phyloP scores from a whole-genome alignment of 768 basidiomycete genomes.

The Ephemerocybe angulata region DNA sequence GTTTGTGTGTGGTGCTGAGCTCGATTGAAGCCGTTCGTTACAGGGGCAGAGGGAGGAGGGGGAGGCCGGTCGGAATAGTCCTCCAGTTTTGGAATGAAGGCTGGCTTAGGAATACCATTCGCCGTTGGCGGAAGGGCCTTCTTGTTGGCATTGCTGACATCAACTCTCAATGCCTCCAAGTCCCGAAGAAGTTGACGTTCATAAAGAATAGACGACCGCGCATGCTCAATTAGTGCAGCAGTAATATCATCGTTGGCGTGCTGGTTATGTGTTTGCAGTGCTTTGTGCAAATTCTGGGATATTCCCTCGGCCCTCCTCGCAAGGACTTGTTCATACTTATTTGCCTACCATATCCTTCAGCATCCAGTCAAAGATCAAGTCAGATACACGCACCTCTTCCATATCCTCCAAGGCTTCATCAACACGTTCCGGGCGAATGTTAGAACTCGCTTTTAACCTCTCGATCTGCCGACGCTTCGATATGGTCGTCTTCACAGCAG shows the following conservation, averaged over 20 bases:
- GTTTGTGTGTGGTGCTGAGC: constrained; percentile 21
- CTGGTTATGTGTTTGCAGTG: constrained; percentile 79
- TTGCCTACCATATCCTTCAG: constrained; percentile 53
- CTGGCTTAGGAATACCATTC: constrained; percentile 57
- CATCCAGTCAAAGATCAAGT: constrained; percentile 7
- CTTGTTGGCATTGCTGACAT: constrained; percentile 66
- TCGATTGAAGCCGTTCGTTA: constrained; percentile 32
- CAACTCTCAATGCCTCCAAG: constrained; percentile 76
- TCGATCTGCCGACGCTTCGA: constrained; percentile 91
- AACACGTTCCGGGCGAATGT: constrained; percentile 80
- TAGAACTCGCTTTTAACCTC: constrained; percentile 78
- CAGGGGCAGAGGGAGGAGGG: constrained; percentile 28
- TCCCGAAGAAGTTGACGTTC: constrained; percentile 87
- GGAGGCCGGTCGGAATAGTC: constrained; percentile 42
- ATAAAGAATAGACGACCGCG: constrained; percentile 86
- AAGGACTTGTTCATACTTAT: constrained; percentile 82
- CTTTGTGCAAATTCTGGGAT: constrained; percentile 87
- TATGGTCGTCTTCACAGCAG: constrained; percentile 89
- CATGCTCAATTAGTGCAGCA: constrained; percentile 87
- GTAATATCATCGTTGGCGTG: constrained; percentile 91
- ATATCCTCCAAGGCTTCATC: constrained; percentile 91
- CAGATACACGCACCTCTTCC: constrained; percentile 63
- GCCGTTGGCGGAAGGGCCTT: constrained; percentile 44
- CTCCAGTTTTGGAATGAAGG: constrained; percentile 59
- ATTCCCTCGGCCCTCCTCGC: constrained; percentile 88